A percentile compares a stretch with the other conserved stretches of the same genome.
Evolutionary conservation across 2,329 filamentous ascomycete species (phyloP).

Genomic region (Bipolaris cookei): DNA sequence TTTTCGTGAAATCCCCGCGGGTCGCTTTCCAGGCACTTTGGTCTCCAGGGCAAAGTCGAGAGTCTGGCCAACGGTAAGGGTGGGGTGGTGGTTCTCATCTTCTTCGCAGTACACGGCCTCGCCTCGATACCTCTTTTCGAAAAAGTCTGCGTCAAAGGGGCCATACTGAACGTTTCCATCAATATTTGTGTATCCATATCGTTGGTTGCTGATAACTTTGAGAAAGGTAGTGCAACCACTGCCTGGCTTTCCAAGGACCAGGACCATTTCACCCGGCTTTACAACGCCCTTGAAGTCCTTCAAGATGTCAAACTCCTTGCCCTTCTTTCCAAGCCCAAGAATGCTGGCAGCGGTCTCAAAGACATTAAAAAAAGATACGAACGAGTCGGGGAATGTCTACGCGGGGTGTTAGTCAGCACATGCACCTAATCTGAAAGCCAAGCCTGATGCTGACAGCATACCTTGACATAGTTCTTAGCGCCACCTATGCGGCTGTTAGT

Average conservation of each 20-base stretch:
- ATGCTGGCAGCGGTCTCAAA: slow-evolving; percentile 68
- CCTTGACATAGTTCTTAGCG: slow-evolving; percentile 69
- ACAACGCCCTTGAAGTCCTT: slow-evolving; percentile 68
- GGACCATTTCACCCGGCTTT: slow-evolving; percentile 82
- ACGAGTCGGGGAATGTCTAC: slow-evolving; percentile 77
- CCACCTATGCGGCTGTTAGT: slow-evolving; percentile 51
- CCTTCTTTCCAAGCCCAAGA: slow-evolving; percentile 70
- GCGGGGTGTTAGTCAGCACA: slow-evolving; percentile 17
- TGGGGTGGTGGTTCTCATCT: slow-evolving; percentile 84
- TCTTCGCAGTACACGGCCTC: slow-evolving; percentile 87
- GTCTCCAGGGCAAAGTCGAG: slow-evolving; percentile 83
- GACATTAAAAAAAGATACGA: slow-evolving; percentile 78
- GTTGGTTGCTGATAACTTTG: slow-evolving; percentile 61
- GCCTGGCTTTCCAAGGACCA: slow-evolving; percentile 80
- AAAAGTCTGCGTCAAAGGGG: slow-evolving; percentile 72
- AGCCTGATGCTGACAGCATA: slow-evolving; percentile 12
- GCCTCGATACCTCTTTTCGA: slow-evolving; percentile 73
- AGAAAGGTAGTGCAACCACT: slow-evolving; percentile 62
- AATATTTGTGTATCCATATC: slow-evolving; percentile 65
- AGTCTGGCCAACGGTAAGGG: slow-evolving; percentile 86
- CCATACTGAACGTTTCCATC: slow-evolving; percentile 79
- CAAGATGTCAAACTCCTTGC: slow-evolving; percentile 74
- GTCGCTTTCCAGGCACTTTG: slow-evolving; percentile 82
- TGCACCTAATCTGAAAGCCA: slow-evolving; percentile 17
- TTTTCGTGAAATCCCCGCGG: slow-evolving; percentile 71